Evolutionary conservation across 2,329 filamentous ascomycete species (phyloP), one percentile per base, ranked within the genome.

Genomic region (Escovopsis sp.): DNA sequence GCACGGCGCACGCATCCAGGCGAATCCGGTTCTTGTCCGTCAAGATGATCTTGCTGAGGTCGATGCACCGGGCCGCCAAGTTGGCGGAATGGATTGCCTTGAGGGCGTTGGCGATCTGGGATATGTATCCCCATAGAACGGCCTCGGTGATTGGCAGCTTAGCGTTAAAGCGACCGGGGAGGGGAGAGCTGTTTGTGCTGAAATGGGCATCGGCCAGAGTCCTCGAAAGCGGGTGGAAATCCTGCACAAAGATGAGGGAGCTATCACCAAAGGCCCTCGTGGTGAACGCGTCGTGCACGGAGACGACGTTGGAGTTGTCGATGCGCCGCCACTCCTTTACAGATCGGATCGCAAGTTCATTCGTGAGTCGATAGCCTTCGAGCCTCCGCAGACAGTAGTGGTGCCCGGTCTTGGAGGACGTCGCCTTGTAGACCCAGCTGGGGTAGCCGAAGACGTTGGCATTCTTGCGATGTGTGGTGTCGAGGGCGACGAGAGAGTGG

Each of bases 381-480:
- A 98, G 70, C 41, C 90, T 72, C 42, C 90, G 73, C 32, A 98
- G 63, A 38, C 79, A 85, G 57, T 93, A 96, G n/a, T 78, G 75
- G 44, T 82, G 78, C 10, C 87, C 90, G 47, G 88, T 88, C 52
- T 90, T 90, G 55, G 72, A 79, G 6, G 85, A 93, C 17, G 79
- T 77, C 8, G 87, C 88, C 61, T 96, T 96, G 63, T 94, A 98
- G 1, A 94, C 74, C 85, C 87, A 96, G 47, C 80, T 94, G 5
- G 79, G 75, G 49, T 85, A 93, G 19, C 86, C 85, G 56, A 94
- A 94, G 13, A 81, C 73, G 11, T 73, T 70, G 4, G 77, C 72
- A 45, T 79, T 85, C 54, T 85, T 87, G 44, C 86, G 74, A 41
- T 84, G 76, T 34, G 70, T 79, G 8, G 78, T 82, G 55, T 96